phyloP scores from a whole-genome alignment of 2,329 filamentous ascomycete genomes.

The Ceratocystis papillata region DNA sequence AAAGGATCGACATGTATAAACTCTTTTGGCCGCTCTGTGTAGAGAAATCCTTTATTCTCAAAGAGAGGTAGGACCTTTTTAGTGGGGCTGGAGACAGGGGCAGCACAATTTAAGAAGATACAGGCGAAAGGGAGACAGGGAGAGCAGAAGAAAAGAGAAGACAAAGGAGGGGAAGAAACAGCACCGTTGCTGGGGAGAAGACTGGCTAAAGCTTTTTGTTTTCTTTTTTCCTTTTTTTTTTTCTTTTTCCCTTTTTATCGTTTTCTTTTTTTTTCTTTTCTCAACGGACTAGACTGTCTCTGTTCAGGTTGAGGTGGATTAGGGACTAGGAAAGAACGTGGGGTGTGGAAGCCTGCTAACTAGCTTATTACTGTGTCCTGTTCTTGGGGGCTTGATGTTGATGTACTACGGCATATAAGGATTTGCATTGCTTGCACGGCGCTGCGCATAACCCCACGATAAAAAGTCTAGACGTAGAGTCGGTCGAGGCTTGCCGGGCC shows the following conservation, averaged over 20 bases:
- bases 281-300: not conserved
- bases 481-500: too few species aligned
- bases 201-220: slow-evolving; percentile 5
- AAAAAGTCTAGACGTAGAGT: too few species aligned
- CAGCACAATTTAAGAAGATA: not conserved
- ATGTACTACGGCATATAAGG: too few species aligned
- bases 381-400: too few species aligned
- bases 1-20: not conserved
- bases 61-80: too few species aligned
- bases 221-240: not conserved
- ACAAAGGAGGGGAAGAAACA: not conserved
- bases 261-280: not conserved
- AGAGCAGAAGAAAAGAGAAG: not conserved
- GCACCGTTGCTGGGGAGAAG: slow-evolving; percentile 9
- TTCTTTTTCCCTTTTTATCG: not conserved
- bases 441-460: too few species aligned
- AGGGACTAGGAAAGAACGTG: too few species aligned
- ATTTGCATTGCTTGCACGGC: too few species aligned
- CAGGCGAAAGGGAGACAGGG: not conserved
- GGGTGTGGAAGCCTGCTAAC: too few species aligned
- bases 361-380: too few species aligned
- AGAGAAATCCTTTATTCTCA: too few species aligned
- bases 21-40: not conserved
- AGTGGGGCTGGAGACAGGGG: not conserved
- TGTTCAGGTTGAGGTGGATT: too few species aligned